Base-by-base conservation (phyloP, 2,329 filamentous ascomycete genomes). In the Penicillium polonicum region DNA sequence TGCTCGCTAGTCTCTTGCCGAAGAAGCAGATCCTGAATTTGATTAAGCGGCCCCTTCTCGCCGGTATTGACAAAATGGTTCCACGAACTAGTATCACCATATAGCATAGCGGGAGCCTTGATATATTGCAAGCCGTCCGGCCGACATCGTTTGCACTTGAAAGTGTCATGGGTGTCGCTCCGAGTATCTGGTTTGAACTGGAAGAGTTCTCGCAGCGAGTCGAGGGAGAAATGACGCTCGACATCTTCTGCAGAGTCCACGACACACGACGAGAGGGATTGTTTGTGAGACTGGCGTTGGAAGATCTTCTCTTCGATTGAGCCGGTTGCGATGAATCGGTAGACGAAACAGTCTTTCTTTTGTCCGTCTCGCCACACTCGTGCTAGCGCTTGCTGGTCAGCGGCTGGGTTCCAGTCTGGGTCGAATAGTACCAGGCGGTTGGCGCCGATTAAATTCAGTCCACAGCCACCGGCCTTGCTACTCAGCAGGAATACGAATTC, bases 271-370 rank as follows among this genome's bases (percentile, higher is more conserved):
- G 93, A 97, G 1, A 99, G 81, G 8, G 91, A 95, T 76, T 99
- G 94, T 77, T 99, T 99, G 80, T 99, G 95, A 0, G 91, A 96
- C 72, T 99, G 94, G 10, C 95, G 88, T 75, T 99, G 94, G 79
- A 99, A 99, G 66, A 99, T 97, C 79, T 99, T 99, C 76, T 99
- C 94, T 72, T 99, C 94, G 60, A 99, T 99, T 0, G 92, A 97
- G 4, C 94, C 94, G 0, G 95, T 97, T 0, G 92, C 90, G 68
- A 99, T 99, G 78, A 99, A 99, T n/a, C 94, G 90, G 75, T 99
- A 99, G 17, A 99, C 94, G 68, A 99, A 99, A 71, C 94, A 99
- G 70, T 99, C 94, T 72, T 99, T 99, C 82, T 95, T 97, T 76
- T 99, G 94, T 0, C 94, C 94, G 68, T 99, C 94, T 81, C 94